These are phyloP conservation scores for Rubus parviflorus DNA, from an alignment of 306 rosid genomes.

Conservation along the genomic window DNA sequence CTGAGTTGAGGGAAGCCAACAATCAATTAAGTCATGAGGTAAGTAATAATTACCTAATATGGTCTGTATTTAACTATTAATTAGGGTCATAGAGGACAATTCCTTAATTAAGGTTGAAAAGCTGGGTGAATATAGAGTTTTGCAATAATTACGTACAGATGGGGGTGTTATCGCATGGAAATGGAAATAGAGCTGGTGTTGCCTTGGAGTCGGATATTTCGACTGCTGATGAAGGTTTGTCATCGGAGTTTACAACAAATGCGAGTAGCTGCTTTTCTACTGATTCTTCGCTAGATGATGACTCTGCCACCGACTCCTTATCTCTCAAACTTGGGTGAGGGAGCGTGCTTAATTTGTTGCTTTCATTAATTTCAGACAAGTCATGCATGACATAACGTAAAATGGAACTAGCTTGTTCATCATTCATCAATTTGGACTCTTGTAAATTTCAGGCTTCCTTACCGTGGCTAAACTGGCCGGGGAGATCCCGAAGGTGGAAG, in stretches of 20 bases:
- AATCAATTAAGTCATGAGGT: conserved; percentile 30
- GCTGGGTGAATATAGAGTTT: background rate
- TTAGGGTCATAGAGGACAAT: background rate
- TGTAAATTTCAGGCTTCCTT: background rate
- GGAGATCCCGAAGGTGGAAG: background rate
- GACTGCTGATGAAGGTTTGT: conserved; percentile 19
- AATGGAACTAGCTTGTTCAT: background rate
- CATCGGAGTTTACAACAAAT: conserved; percentile 29
- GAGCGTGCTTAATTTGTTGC: background rate
- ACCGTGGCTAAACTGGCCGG: background rate
- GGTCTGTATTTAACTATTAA: background rate
- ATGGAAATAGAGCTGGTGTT: background rate
- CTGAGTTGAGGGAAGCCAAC: conserved; percentile 25
- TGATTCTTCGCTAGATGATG: conserved; percentile 26
- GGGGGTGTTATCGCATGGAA: conserved; percentile 13
- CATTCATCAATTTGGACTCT: background rate
- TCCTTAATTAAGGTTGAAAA: background rate
- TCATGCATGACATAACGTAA: background rate
- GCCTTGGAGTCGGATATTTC: conserved; percentile 13
- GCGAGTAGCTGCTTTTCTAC: conserved; percentile 6
- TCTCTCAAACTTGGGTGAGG: conserved; percentile 30
- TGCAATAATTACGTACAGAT: conserved; percentile 19
- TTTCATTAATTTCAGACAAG: background rate
- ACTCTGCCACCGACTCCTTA: conserved; percentile 23
- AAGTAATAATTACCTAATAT: background rate